These are phyloP conservation scores for Radiomyces spectabilis DNA, from an alignment of 192 early-diverging fungal species.

Conservation along the genomic window DNA sequence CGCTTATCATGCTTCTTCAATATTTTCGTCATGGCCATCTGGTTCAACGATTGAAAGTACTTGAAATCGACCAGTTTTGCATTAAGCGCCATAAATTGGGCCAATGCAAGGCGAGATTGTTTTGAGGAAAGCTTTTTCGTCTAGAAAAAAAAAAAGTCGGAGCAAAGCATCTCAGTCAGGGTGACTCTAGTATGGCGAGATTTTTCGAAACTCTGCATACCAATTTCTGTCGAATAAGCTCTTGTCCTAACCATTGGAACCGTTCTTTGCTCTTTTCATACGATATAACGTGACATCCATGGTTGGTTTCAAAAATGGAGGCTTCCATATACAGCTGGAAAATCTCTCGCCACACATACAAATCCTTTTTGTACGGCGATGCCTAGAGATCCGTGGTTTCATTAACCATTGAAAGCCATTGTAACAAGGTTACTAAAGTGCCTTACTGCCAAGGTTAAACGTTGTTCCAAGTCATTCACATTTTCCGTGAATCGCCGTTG, in stretches of 20 bases:
- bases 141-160: constrained; percentile 3
- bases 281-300: constrained; percentile 41
- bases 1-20: constrained; percentile 89
- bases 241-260: constrained; percentile 49
- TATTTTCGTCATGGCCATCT: constrained; percentile 73
- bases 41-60: constrained; percentile 70
- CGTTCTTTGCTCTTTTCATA: constrained; percentile 41
- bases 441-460: constrained; percentile 18
- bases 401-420: not conserved
- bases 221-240: constrained; percentile 43
- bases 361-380: constrained; percentile 69
- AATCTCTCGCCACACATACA: constrained; percentile 66
- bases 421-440: not conserved
- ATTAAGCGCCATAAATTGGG: constrained; percentile 58
- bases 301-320: constrained; percentile 55
- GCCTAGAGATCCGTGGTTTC: constrained; percentile 37
- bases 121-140: constrained; percentile 1
- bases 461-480: constrained; percentile 11
- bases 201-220: constrained; percentile 12
- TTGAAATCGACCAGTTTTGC: constrained; percentile 58
- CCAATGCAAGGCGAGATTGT: constrained; percentile 30
- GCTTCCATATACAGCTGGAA: constrained; percentile 62
- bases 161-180: not conserved
- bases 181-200: not conserved
- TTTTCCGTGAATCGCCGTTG: constrained; percentile 1